Percentiles rank a stretch among this genome's conserved stretches.
Evolutionary conservation across 352 stramenopile species (phyloP).

Genomic region (Phytophthora sp.): DNA sequence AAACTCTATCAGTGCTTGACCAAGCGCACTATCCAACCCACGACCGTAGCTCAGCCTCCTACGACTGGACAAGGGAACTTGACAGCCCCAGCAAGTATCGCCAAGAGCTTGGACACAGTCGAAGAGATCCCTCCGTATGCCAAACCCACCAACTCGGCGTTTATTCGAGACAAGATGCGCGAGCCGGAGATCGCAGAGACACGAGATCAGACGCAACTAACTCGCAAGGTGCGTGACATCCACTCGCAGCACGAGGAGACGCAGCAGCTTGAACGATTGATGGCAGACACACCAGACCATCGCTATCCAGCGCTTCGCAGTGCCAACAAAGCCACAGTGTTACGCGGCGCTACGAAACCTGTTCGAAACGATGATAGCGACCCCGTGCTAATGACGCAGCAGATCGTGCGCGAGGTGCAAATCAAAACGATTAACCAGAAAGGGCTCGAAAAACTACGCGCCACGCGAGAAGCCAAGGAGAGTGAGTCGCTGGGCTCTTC

Average conservation of each 20-base stretch:
- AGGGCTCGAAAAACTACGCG: slow-evolving; percentile 83
- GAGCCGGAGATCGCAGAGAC: slow-evolving; percentile 73
- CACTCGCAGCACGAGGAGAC: slow-evolving; percentile 80
- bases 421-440: slow-evolving; percentile 91
- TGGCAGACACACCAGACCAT: slow-evolving; percentile 57
- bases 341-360: slow-evolving; percentile 66
- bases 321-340: slow-evolving; percentile 61
- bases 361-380: slow-evolving; percentile 72
- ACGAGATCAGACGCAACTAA: slow-evolving; percentile 71
- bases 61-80: slow-evolving; percentile 11
- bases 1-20: slow-evolving; percentile 93
- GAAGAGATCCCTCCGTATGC: slow-evolving; percentile 82
- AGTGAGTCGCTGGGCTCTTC: slow-evolving; percentile 39
- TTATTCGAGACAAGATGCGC: slow-evolving; percentile 89
- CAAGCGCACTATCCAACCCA: slow-evolving; percentile 85
- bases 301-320: slow-evolving; percentile 71
- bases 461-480: slow-evolving; percentile 74
- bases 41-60: slow-evolving; percentile 25
- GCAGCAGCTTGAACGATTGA: slow-evolving; percentile 82
- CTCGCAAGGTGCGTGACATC: slow-evolving; percentile 63
- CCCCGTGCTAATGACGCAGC: slow-evolving; percentile 62
- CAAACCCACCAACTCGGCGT: slow-evolving; percentile 78
- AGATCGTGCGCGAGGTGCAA: slow-evolving; percentile 89
- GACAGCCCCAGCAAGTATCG: slow-evolving; percentile 26
- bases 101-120: slow-evolving; percentile 31